Conservation (phyloP, 1,284 basidiomycete genomes). For the Agaricales sp. region DNA sequence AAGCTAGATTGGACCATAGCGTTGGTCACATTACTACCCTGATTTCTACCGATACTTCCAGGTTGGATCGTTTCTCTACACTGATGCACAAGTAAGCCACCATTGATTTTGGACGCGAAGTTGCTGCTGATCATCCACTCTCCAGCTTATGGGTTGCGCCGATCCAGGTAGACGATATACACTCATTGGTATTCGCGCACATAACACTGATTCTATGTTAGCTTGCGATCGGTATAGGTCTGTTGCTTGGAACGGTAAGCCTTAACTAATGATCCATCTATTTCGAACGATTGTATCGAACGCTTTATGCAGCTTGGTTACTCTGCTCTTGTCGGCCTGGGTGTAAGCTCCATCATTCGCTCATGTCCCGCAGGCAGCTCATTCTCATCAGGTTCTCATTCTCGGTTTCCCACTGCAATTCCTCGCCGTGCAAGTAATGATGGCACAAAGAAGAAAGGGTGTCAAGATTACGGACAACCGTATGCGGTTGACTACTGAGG, state of each 20-base stretch:
- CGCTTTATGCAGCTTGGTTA: constrained; percentile 41
- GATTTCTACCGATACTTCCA: constrained; percentile 51
- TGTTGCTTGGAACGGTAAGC: constrained; percentile 51
- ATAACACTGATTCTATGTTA: constrained; percentile 15
- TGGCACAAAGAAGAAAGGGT: constrained; percentile 53
- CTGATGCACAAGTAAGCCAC: constrained; percentile 43
- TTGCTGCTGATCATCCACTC: no score
- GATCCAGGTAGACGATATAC: constrained; percentile 29
- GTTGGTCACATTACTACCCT: constrained; percentile 65
- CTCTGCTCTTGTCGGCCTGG: constrained; percentile 64
- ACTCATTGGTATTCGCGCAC: neutral
- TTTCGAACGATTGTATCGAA: neutral
- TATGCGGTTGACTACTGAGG: constrained; percentile 40
- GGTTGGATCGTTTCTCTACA: constrained; percentile 36
- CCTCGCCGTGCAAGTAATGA: constrained; percentile 53
- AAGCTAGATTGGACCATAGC: constrained; percentile 47
- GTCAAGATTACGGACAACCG: constrained; percentile 68
- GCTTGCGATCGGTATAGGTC: constrained; percentile 52
- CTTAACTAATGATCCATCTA: neutral
- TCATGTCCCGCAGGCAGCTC: constrained; percentile 6
- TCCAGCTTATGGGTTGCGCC: constrained; percentile 45
- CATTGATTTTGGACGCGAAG: no score
- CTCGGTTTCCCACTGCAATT: constrained; percentile 56
- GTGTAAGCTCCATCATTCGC: constrained; percentile 32
- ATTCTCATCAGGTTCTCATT: constrained; percentile 31